These are phyloP conservation scores for Xylariaceae sp. DNA, from an alignment of 2,329 filamentous ascomycete species.

Conservation along the genomic window DNA sequence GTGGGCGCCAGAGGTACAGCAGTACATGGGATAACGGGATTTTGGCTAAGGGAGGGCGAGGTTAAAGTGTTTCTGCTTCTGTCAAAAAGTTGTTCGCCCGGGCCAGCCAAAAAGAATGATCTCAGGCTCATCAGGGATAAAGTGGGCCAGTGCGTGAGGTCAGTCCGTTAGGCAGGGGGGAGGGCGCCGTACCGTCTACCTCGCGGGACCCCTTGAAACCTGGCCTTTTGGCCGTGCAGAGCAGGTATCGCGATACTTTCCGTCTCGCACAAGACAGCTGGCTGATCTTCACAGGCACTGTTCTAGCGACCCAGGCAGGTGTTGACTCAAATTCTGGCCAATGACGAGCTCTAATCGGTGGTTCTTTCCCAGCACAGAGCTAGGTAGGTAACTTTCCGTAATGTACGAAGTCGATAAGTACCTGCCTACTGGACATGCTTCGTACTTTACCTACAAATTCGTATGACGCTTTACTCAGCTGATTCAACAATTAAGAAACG, in stretches of 20 bases:
- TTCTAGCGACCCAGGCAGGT: neutral
- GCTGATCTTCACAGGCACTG: neutral
- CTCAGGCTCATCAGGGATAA: constrained; percentile 22
- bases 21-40: constrained; percentile 18
- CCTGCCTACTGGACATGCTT: neutral
- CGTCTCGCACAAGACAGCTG: constrained; percentile 6
- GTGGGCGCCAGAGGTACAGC: constrained; percentile 6
- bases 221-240: neutral
- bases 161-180: neutral
- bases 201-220: neutral
- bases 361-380: neutral
- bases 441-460: neutral
- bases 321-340: neutral
- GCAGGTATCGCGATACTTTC: neutral
- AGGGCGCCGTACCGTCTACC: neutral
- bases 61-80: constrained; percentile 23
- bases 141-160: constrained; percentile 7
- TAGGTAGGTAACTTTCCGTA: neutral
- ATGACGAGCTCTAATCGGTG: neutral
- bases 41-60: constrained; percentile 25
- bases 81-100: constrained; percentile 29
- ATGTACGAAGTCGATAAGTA: neutral
- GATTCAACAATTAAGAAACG: neutral
- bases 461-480: neutral
- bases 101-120: constrained; percentile 24